Conservation (phyloP, 2,329 filamentous ascomycete genomes). For the Alternaria ventricosa region DNA sequence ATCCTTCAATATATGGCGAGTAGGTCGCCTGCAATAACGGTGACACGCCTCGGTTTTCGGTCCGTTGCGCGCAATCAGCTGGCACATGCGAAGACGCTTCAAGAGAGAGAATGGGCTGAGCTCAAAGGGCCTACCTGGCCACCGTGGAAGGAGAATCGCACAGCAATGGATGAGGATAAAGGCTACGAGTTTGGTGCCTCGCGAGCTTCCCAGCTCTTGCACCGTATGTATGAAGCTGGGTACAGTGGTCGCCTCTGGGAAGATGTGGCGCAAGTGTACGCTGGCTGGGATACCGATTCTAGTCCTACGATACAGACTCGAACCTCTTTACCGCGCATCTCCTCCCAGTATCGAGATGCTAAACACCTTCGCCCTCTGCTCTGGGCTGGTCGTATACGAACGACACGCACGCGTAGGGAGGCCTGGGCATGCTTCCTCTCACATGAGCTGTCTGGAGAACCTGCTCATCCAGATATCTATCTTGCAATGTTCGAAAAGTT, state of each 20-base stretch:
- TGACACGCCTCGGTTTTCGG: slow-evolving; percentile 65
- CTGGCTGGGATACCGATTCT: slow-evolving; percentile 68
- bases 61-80: slow-evolving; percentile 64
- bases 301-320: slow-evolving; percentile 69
- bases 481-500: slow-evolving; percentile 66
- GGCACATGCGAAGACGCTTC: slow-evolving; percentile 61
- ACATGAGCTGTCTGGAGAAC: slow-evolving; percentile 55
- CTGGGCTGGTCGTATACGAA: slow-evolving; percentile 65
- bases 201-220: slow-evolving; percentile 62
- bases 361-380: slow-evolving; percentile 38
- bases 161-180: slow-evolving; percentile 66
- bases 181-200: slow-evolving; percentile 63
- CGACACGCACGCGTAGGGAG: slow-evolving; percentile 67
- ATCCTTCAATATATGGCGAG: slow-evolving; percentile 64
- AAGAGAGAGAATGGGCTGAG: slow-evolving; percentile 64
- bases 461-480: slow-evolving; percentile 54
- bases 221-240: slow-evolving; percentile 65
- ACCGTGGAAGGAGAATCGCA: slow-evolving; percentile 68
- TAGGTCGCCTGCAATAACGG: slow-evolving; percentile 59
- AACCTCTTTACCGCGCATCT: slow-evolving; percentile 45
- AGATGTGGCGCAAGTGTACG: slow-evolving; percentile 59
- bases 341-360: slow-evolving; percentile 7
- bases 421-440: slow-evolving; percentile 70
- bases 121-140: slow-evolving; percentile 69
- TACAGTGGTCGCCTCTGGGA: slow-evolving; percentile 62